A percentile compares a stretch with the other conserved stretches of the same genome.
Conservation (phyloP, 1,139 yeast genomes). For the Debaryomyces udenii region DNA sequence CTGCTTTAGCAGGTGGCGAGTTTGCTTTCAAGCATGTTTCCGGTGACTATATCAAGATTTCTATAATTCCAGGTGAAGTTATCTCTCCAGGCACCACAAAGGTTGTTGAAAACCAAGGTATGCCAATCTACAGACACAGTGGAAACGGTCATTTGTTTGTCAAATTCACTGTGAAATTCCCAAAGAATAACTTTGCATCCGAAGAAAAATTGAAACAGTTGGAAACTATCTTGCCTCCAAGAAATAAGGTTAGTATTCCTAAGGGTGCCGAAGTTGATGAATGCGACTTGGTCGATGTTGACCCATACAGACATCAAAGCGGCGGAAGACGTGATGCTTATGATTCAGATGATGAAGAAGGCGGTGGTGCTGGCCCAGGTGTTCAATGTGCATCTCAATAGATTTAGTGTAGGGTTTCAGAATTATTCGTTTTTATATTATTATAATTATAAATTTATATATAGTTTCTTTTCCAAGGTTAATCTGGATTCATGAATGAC, state of each 20-base stretch:
- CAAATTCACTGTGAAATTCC: constrained; percentile 75
- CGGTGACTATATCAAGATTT: constrained; percentile 84
- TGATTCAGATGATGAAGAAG: constrained; percentile 71
- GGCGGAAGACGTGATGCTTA: constrained; percentile 54
- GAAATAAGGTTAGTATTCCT: constrained; percentile 59
- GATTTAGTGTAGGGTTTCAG: constrained; percentile 12
- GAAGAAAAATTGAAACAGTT: constrained; percentile 69
- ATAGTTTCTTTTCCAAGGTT: constrained; percentile 4
- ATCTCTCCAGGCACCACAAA: constrained; percentile 82
- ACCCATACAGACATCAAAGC: constrained; percentile 60
- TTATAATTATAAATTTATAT: constrained; percentile 6
- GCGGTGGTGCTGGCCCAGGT: constrained; percentile 60
- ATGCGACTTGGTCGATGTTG: constrained; percentile 69
- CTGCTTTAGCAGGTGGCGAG: constrained; percentile 96
- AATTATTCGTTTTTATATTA: constrained; percentile 1
- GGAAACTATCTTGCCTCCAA: constrained; percentile 68
- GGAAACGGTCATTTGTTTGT: constrained; percentile 74
- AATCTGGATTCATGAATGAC: constrained; percentile 6
- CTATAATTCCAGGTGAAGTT: constrained; percentile 89
- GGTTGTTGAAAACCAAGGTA: constrained; percentile 92
- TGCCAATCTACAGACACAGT: constrained; percentile 83
- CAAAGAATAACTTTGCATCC: constrained; percentile 59
- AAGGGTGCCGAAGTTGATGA: constrained; percentile 76
- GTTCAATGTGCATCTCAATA: constrained; percentile 89
- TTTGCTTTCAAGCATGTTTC: constrained; percentile 83